phyloP scores from a whole-genome alignment of 1,139 yeast genomes.

The Geotrichum klebahnii region DNA sequence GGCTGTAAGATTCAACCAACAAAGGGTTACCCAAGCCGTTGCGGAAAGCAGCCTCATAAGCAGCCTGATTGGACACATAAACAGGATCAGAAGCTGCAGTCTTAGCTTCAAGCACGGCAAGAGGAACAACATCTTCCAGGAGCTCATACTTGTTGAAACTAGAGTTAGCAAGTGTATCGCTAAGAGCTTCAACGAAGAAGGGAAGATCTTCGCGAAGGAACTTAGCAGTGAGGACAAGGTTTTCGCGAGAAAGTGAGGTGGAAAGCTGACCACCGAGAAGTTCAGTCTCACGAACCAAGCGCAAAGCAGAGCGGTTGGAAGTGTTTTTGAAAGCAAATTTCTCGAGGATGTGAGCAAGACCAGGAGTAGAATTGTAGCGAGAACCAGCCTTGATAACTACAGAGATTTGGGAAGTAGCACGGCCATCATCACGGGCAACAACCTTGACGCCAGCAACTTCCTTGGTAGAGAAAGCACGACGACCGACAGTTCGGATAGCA shows the following conservation, averaged over 20 bases:
- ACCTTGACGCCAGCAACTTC: slow-evolving; percentile 43
- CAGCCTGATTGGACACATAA: slow-evolving; percentile 67
- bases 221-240: slow-evolving; percentile 70
- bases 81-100: slow-evolving; percentile 51
- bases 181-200: slow-evolving; percentile 82
- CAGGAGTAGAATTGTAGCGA: slow-evolving; percentile 66
- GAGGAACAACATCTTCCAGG: slow-evolving; percentile 75
- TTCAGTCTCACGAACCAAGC: slow-evolving; percentile 93
- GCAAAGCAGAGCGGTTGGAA: slow-evolving; percentile 75
- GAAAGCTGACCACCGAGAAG: slow-evolving; percentile 80
- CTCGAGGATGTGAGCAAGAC: slow-evolving; percentile 80
- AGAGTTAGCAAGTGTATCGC: slow-evolving; percentile 68
- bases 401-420: slow-evolving; percentile 65
- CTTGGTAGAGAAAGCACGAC: slow-evolving; percentile 34
- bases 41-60: slow-evolving; percentile 81
- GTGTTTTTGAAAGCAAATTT: slow-evolving; percentile 83
- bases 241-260: slow-evolving; percentile 74
- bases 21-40: slow-evolving; percentile 84
- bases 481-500: slow-evolving; percentile 23
- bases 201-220: slow-evolving; percentile 89
- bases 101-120: slow-evolving; percentile 52
- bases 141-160: slow-evolving; percentile 73
- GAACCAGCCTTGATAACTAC: slow-evolving; percentile 87
- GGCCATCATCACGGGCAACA: slow-evolving; percentile 46
- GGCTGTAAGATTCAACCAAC: slow-evolving; percentile 60